These are phyloP conservation scores for Sarocladium strictum DNA, from an alignment of 2,329 filamentous ascomycete species.

Conservation along the genomic window DNA sequence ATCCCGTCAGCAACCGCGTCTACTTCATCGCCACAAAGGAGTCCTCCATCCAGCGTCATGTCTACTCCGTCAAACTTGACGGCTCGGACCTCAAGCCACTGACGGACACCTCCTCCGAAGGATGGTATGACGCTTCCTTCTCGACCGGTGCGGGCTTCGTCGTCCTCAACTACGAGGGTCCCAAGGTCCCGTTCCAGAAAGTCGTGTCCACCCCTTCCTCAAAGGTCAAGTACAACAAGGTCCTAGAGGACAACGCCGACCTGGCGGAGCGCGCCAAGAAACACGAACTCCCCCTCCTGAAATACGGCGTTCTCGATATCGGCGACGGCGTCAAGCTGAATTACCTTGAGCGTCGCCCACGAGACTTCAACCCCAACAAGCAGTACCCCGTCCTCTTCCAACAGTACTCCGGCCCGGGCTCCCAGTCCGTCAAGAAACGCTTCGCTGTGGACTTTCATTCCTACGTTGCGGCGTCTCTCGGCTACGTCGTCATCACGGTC, in stretches of 20 bases:
- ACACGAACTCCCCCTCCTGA: slow-evolving; percentile 75
- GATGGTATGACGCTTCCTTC: slow-evolving; percentile 79
- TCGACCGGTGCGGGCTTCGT: slow-evolving; percentile 77
- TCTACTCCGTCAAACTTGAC: slow-evolving; percentile 84
- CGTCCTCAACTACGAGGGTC: slow-evolving; percentile 78
- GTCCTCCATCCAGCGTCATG: slow-evolving; percentile 80
- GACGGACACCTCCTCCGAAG: slow-evolving; percentile 66
- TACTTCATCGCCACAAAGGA: slow-evolving; percentile 89
- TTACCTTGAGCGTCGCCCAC: slow-evolving; percentile 78
- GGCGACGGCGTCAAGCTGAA: slow-evolving; percentile 64
- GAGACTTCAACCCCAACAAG: slow-evolving; percentile 77
- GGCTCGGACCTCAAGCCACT: slow-evolving; percentile 67
- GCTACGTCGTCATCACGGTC: slow-evolving; percentile 91
- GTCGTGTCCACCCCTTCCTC: slow-evolving; percentile 72
- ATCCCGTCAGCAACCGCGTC: slow-evolving; percentile 77
- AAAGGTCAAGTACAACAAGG: slow-evolving; percentile 57
- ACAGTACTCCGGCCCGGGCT: slow-evolving; percentile 92
- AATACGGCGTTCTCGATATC: slow-evolving; percentile 80
- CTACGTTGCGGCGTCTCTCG: slow-evolving; percentile 77
- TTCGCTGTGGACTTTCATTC: slow-evolving; percentile 87
- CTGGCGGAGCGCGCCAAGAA: slow-evolving; percentile 65
- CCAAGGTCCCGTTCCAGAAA: slow-evolving; percentile 83
- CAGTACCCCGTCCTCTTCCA: slow-evolving; percentile 93
- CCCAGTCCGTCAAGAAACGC: slow-evolving; percentile 74
- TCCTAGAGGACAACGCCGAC: slow-evolving; percentile 70